Base-by-base conservation (phyloP, 306 rosid species). In the Fragaria vesca region DNA sequence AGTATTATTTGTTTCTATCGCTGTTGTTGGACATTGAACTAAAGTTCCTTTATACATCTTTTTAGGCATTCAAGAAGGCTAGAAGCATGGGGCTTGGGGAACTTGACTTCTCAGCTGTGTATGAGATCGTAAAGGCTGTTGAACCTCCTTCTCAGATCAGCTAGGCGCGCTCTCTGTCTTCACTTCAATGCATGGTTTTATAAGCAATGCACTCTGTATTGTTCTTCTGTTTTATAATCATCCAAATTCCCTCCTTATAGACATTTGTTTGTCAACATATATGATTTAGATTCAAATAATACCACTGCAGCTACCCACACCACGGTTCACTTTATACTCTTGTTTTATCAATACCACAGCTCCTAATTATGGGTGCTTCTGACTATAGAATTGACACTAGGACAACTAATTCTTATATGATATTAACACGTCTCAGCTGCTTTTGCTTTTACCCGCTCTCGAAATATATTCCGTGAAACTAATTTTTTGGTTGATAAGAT, bases 61-160 rank as follows among this genome's bases (percentile, higher is more conserved):
- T 75, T 82, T 62, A 90, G 97, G 93, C 90, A 68, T 92, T 88
- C 90, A 92, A 92, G 91, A 92, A 84, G 85, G 97, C 97, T 51
- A 87, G 88, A 80, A 92, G 90, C 85, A 2, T 92, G 86, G 96
- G 96, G 8, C 82, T 92, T 65, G 97, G 93, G 66, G 93, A 89
- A 84, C 91, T 86, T 38, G 97, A 92, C 76, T 90, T 92, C 83
- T 90, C 97, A 4, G 93, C 97, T 48, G 96, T 90, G 45, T 83
- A 86, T 38, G 96, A 92, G 79, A 89, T 88, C 36, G 30, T 84
- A 76, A 87, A 90, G 80, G 61, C 75, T 74, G 76, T 17, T 60
- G 81, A 80, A 36, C 81, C 71, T 60, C 80, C 80, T 40, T 80
- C 86, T 26, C 77, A 74, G 76, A 73, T 36, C 20, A 8, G 13